Conservation (phyloP, 192 early-diverging fungal species). For the Geosiphon pyriformis region DNA sequence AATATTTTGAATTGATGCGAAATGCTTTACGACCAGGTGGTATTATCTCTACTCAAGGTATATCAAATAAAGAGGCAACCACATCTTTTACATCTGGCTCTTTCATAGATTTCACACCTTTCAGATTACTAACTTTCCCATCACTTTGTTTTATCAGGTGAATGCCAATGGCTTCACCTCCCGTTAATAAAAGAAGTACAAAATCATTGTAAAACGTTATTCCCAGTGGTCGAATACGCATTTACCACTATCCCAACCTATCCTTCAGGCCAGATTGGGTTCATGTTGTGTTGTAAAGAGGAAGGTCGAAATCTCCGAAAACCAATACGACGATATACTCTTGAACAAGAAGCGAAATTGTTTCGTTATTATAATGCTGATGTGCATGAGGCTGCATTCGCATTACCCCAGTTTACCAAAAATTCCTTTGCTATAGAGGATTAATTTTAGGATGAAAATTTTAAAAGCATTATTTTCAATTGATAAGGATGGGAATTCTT, state of each 20-base stretch:
- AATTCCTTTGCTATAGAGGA: conserved; percentile 3
- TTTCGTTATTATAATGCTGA: conserved; percentile 93
- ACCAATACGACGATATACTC: conserved; percentile 71
- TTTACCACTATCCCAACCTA: conserved; percentile 96
- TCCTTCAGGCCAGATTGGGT: conserved; percentile 96
- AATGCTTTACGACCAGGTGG: conserved; percentile 83
- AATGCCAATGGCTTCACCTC: conserved; percentile 98
- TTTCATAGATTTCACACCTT: neutral
- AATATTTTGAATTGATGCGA: conserved; percentile 93
- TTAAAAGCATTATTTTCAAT: too few relatives aligned
- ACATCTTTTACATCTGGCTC: neutral
- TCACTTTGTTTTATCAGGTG: too few relatives aligned
- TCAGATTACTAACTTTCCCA: too few relatives aligned
- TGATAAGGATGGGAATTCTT: too few relatives aligned
- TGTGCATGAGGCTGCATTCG: conserved; percentile 87
- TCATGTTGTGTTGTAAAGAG: conserved; percentile 89
- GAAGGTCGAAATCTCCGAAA: conserved; percentile 61
- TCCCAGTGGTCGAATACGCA: conserved; percentile 90
- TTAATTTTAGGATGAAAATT: too few relatives aligned
- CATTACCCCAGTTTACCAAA: conserved; percentile 84
- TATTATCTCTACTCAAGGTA: conserved; percentile 94
- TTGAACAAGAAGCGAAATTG: conserved; percentile 74
- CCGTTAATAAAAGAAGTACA: conserved; percentile 88
- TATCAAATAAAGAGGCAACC: neutral
- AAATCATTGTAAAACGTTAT: conserved; percentile 71